Base-by-base conservation (phyloP, 225 moss, liverwort and hornwort genomes). In the Sphagnum contortum region DNA sequence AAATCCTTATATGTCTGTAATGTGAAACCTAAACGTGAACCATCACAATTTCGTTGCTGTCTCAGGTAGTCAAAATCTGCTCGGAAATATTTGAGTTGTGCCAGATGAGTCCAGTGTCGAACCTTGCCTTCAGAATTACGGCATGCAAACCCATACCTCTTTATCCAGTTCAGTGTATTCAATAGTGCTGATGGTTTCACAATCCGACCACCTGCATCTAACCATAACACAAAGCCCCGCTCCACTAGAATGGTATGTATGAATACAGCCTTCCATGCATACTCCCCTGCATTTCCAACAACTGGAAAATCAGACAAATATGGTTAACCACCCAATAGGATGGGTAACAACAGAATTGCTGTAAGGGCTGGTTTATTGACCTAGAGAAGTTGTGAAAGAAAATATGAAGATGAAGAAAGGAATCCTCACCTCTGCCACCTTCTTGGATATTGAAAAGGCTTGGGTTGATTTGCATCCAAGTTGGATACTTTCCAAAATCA, bases 221-320 rank as follows among this genome's bases (percentile, higher is more conserved):
- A 73, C 91, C 88, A 91, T 60, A 79, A 71, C 14, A 88, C 83
- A 55, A 83, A 73, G 5, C 90, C 88, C 54, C 83, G 52, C 56
- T 91, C 88, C 13, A 67, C 46, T 0, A 91, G 65, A 8, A 85
- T 71, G n/a, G 77, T 76, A 67, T 91, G 85, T 7, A 86, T 68
- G 88, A 88, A 88, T 47, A 83, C 56, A 0, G 85, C 90, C 77
- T 90, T 88, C 88, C 88, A 91, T 3, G 86, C 91, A 50, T 88
- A 91, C 73, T 88, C 86, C 53, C 91, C 91, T 67, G 84, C 71
- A 66, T 57, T 9, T 52, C 29, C 29, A 29, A 29, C 29, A 29
- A 1, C 29, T 29, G 29, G 29, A 29, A 29, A 29, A 29, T 29
- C 29, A 29, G 29, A 29, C 29, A 29, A 29, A 29, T 29, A 29